Evolutionary conservation across 306 rosid genomes (phyloP).

Genomic region (Hylodesmum podocarpum): DNA sequence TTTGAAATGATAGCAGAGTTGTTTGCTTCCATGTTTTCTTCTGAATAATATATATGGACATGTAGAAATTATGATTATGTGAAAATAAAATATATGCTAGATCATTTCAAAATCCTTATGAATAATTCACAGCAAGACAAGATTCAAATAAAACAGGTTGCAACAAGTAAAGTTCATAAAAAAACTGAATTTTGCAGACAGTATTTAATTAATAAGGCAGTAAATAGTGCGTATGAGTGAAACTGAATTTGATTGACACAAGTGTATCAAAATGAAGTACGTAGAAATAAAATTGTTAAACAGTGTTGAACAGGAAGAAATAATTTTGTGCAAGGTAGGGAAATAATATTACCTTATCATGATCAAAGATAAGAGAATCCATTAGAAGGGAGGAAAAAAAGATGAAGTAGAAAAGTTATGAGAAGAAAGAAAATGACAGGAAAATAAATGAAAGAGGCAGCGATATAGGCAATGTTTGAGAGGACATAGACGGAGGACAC

Average conservation of each 20-base stretch:
- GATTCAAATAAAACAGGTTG: neutral
- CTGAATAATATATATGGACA: slow-evolving; percentile 36
- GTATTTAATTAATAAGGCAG: neutral
- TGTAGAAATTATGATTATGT: neutral
- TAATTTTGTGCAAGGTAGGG: neutral
- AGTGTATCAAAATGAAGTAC: neutral
- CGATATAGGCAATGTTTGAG: slow-evolving; percentile 39
- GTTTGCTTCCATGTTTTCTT: slow-evolving; percentile 66
- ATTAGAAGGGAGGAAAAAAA: neutral
- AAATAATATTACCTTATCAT: neutral
- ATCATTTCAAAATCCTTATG: neutral
- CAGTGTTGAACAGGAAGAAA: neutral
- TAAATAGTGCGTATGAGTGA: neutral
- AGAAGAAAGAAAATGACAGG: neutral
- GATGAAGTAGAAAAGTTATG: neutral
- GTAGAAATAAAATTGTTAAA: neutral
- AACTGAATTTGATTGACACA: neutral
- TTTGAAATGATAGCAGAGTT: slow-evolving; percentile 68
- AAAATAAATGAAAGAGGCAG: neutral
- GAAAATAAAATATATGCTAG: neutral
- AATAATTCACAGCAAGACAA: neutral
- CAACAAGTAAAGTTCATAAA: neutral
- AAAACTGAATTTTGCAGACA: neutral
- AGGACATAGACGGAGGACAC: slow-evolving; percentile 34
- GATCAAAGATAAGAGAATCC: slow-evolving; percentile 40